Conservation (phyloP, 768 basidiomycete species). For the Leccinum rimulosum region DNA sequence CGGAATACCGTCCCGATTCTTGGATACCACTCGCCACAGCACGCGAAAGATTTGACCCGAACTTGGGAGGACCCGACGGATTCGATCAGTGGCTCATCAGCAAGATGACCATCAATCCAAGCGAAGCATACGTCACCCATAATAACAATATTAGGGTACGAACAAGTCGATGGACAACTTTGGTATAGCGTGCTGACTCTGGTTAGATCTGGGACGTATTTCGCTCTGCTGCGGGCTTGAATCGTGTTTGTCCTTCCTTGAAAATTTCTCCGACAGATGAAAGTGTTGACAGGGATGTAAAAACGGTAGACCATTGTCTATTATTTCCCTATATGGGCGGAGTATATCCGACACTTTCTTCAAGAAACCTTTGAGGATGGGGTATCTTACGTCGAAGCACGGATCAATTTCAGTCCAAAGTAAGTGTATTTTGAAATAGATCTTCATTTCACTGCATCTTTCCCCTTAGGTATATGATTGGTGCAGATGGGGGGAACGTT, state of each 20-base stretch:
- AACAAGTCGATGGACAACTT: not conserved
- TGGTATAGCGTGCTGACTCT: not conserved
- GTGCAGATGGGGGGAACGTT: conserved; percentile 56
- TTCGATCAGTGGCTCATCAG: conserved; percentile 68
- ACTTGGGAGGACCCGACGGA: conserved; percentile 57
- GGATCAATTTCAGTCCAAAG: conserved; percentile 64
- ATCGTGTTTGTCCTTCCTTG: conserved; percentile 37
- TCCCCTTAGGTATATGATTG: conserved; percentile 50
- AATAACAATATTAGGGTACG: conserved; percentile 65
- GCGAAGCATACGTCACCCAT: conserved; percentile 70
- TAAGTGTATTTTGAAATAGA: conserved; percentile 25
- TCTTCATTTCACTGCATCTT: not conserved
- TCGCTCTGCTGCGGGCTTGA: conserved; percentile 47
- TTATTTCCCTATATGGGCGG: conserved; percentile 56
- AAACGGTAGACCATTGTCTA: conserved; percentile 35
- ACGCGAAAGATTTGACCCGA: conserved; percentile 46
- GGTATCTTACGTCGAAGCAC: conserved; percentile 66
- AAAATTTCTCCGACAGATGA: not conserved
- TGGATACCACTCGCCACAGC: conserved; percentile 61
- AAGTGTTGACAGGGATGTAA: not conserved
- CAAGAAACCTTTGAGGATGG: conserved; percentile 64
- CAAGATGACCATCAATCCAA: conserved; percentile 63
- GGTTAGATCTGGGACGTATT: conserved; percentile 78
- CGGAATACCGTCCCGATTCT: conserved; percentile 39
- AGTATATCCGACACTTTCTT: conserved; percentile 65